Base-by-base conservation (phyloP, 1,139 yeast genomes). In the Protomyces lactucae-debilis region DNA sequence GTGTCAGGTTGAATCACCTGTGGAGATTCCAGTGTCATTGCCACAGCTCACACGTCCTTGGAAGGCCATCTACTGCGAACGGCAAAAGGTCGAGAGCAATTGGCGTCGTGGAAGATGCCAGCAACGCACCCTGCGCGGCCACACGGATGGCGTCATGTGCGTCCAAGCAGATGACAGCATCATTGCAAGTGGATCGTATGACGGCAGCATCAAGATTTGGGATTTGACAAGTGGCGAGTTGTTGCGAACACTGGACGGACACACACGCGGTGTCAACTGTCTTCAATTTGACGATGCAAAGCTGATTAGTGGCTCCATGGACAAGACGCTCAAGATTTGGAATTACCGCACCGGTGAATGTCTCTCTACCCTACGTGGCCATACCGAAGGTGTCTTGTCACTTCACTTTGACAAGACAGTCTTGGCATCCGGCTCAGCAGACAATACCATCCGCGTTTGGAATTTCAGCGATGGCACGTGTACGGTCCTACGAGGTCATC, bases 171-270 rank as follows among this genome's bases (percentile, higher is more conserved):
- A 85, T 70, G 83, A 87, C 70, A 57, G 88, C 83, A 61, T 93
- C 75, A 45, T 66, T 14, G 68, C 61, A 12, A 61, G 64, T 25
- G 68, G 67, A 3, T 56, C 66, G 18, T 98, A 98, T 65, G 99
- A 93, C 78, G 84, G 97, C 72, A 91, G 97, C 32, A 97, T 93
- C 60, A 83, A 97, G 75, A 88, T 93, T 74, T 93, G 99, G 99
- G 97, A 93, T 76, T 84, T 92, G 76, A 86, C 89, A 72, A 83
- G 90, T 52, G 95, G 97, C 36, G 93, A 89, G 77, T 77, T 78
- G 46, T 75, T 86, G 35, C 83, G 81, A 65, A 85, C 82, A 64
- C 91, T 93, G 72, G 78, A 79, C 66, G 96, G 96, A 14, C 97
- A 91, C 72, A 80, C 84, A 54, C 96, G 88, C 71, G 96, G 97